Evolutionary conservation across 805 yeast species (phyloP), one percentile per base, ranked within the genome.

Genomic region (Metschnikowia kunwiensis): DNA sequence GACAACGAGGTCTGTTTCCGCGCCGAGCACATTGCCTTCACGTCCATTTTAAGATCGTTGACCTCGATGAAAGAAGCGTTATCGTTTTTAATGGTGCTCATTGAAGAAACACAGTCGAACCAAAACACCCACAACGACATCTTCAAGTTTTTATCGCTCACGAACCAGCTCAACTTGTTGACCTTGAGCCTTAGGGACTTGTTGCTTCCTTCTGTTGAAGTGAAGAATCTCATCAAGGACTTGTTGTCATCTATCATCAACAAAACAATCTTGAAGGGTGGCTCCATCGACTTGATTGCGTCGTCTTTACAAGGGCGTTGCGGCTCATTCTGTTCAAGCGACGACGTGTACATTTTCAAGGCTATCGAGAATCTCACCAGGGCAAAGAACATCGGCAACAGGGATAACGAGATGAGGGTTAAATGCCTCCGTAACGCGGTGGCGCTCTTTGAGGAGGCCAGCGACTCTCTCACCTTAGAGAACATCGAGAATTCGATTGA

Each of bases 291-390:
- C 55, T 70, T 82, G 39, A 86, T 91, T 34, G 95, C 97, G 1
- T 79, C 81, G 23, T 79, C 89, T 1, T 66, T 93, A 34, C 96
- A 93, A 60, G 94, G 86, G 36, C 80, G 91, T 42, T 93, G 98
- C 68, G 95, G 95, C 1, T 80, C 95, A 0, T 93, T 88, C 61
- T 93, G 97, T 54, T 86, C 97, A 0, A 78, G 95, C 11, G 86
- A 84, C 47, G 98, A 93, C 60, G 96, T 93, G 18, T 73, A 88
- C 42, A 86, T 93, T 10, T 93, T 89, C 70, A 84, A 91, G 60
- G 97, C 97, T 0, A 80, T 88, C 50, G 98, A 93, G 58, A 88
- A 84, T 57, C 69, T 93, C 51, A 84, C 91, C 39, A 80, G 82
- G 50, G 97, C 97, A 1, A 84, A 82, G 51, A 84, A 79, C 39